phyloP scores from a whole-genome alignment of 1,284 basidiomycete genomes.

The Xerocomus amazonicus region DNA sequence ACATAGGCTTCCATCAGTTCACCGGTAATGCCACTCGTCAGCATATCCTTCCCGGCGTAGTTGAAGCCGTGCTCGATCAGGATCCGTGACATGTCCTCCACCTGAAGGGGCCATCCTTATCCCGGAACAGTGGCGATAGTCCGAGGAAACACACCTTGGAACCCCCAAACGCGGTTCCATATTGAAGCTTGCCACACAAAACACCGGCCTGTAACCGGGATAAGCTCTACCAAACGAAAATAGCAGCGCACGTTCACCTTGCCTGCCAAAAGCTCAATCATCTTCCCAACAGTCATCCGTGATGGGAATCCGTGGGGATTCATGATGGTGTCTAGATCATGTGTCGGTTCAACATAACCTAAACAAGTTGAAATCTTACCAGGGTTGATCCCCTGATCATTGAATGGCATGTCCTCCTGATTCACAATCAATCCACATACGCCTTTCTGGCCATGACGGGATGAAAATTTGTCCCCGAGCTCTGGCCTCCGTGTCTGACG shows the following conservation, averaged over 20 bases:
- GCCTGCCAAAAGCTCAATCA: conserved; percentile 98
- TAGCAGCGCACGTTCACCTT: conserved; percentile 52
- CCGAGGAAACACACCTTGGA: conserved; percentile 63
- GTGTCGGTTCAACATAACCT: conserved; percentile 9
- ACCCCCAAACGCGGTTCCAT: conserved; percentile 96
- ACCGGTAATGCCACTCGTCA: conserved; percentile 97
- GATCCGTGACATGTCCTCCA: conserved; percentile 98
- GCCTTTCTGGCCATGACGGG: conserved; percentile 97
- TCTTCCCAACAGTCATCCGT: conserved; percentile 99
- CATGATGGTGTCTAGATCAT: conserved; percentile 89
- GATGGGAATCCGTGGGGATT: conserved; percentile 99
- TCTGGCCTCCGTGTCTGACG: conserved; percentile 96
- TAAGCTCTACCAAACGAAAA: conserved; percentile 6
- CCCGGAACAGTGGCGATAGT: conserved; percentile 7
- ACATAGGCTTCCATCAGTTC: conserved; percentile 96
- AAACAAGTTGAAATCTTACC: conserved; percentile 45
- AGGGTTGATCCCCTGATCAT: conserved; percentile 92
- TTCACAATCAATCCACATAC: conserved; percentile 98
- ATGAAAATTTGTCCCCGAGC: conserved; percentile 98
- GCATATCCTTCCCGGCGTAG: conserved; percentile 97
- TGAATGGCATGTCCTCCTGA: conserved; percentile 99
- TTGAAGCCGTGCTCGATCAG: conserved; percentile 95
- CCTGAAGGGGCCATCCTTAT: conserved; percentile 42
- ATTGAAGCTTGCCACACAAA: conserved; percentile 81
- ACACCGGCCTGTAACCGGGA: conserved; percentile 70